A percentile compares a stretch with the other conserved stretches of the same genome.
Conservation (phyloP, 352 stramenopile genomes). For the Poterioochromonas sp. region DNA sequence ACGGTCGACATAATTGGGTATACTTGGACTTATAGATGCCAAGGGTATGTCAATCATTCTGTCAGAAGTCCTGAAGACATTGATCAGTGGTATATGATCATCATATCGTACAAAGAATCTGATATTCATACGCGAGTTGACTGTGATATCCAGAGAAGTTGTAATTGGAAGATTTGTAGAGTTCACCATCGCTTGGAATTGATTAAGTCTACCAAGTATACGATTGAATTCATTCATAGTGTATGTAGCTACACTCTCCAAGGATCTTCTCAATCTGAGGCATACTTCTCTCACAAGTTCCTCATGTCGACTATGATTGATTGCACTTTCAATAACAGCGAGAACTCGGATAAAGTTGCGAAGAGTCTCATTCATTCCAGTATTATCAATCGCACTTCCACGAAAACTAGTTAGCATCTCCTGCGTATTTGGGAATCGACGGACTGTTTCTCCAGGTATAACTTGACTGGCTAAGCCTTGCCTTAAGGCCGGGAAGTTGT, state of each 20-base stretch:
- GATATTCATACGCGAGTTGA: slow-evolving; percentile 32
- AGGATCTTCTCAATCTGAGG: slow-evolving; percentile 31
- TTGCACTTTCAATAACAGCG: slow-evolving; percentile 32
- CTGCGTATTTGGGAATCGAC: slow-evolving; percentile 32
- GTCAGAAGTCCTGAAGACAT: slow-evolving; percentile 31
- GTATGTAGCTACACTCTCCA: slow-evolving; percentile 26
- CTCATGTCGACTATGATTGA: slow-evolving; percentile 35
- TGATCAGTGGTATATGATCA: slow-evolving; percentile 31
- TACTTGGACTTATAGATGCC: slow-evolving; percentile 34
- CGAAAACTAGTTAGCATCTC: slow-evolving; percentile 32
- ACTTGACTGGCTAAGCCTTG: slow-evolving; percentile 32
- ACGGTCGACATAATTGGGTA: slow-evolving; percentile 33
- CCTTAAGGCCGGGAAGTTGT: slow-evolving; percentile 32
- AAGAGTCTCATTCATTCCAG: slow-evolving; percentile 31
- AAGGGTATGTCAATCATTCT: slow-evolving; percentile 33
- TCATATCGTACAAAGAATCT: slow-evolving; percentile 35
- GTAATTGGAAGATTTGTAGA: slow-evolving; percentile 35
- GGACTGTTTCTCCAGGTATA: slow-evolving; percentile 32
- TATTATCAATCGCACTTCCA: slow-evolving; percentile 32
- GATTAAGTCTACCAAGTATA: slow-evolving; percentile 34
- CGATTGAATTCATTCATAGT: slow-evolving; percentile 34
- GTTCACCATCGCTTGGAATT: slow-evolving; percentile 33
- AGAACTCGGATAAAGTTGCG: slow-evolving; percentile 33
- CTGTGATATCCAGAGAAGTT: slow-evolving; percentile 34
- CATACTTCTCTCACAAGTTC: slow-evolving; percentile 32